A percentile compares a stretch with the other conserved stretches of the same genome.
phyloP scores from a whole-genome alignment of 352 stramenopile species.

The Phytopythium boreale region DNA sequence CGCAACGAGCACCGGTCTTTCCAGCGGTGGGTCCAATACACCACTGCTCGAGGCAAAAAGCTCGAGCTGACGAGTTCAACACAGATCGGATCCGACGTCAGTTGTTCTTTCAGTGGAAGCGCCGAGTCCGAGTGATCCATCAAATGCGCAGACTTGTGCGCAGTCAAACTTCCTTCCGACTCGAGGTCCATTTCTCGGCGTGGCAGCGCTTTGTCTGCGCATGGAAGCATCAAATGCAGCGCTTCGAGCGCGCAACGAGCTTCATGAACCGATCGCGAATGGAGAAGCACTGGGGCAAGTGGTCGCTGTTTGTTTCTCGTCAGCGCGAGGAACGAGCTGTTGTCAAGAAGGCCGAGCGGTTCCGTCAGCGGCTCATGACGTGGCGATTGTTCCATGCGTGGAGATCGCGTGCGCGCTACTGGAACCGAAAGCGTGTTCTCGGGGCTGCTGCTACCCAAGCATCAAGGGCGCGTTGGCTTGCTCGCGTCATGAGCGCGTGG shows the following conservation, averaged over 20 bases:
- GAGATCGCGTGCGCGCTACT: constrained; percentile 13
- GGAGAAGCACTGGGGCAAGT: constrained; percentile 31
- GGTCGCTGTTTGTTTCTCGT: constrained; percentile 19
- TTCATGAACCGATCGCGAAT: constrained; percentile 27
- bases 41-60: constrained; percentile 10
- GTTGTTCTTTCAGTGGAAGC: constrained; percentile 22
- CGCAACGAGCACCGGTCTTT: constrained; percentile 9
- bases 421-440: constrained; percentile 19
- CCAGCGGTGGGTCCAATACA: constrained; percentile 7
- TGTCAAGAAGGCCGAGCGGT: constrained; percentile 29
- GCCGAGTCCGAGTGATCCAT: constrained; percentile 21
- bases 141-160: constrained; percentile 34
- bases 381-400: constrained; percentile 37
- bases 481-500: not conserved
- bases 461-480: not conserved
- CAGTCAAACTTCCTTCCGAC: constrained; percentile 28
- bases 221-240: constrained; percentile 24
- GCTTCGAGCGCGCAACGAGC: constrained; percentile 18
- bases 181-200: constrained; percentile 38
- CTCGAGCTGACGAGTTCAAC: constrained; percentile 10
- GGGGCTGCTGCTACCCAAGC: not conserved
- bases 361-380: constrained; percentile 32
- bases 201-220: constrained; percentile 36
- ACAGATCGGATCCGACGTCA: constrained; percentile 5
- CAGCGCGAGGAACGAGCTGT: constrained; percentile 21